Conservation (phyloP, 139 green algal genomes). For the Chlamydomonas asymmetrica region DNA sequence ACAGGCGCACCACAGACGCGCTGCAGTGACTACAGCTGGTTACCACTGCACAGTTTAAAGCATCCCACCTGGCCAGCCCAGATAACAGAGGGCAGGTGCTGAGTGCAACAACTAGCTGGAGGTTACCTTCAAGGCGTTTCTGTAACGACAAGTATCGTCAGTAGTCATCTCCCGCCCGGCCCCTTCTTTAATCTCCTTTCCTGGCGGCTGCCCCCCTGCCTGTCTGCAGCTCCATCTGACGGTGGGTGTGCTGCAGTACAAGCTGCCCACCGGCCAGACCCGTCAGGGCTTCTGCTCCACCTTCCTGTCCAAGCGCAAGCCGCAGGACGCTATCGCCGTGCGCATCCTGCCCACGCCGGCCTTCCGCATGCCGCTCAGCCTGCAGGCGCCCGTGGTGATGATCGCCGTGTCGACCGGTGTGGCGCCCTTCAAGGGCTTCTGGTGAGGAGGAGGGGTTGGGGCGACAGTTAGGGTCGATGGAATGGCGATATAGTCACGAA, state of each 20-base stretch:
- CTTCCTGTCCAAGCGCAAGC: constrained; percentile 4
- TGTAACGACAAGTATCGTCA: no score
- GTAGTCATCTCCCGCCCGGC: no score
- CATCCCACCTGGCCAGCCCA: no score
- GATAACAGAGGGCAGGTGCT: no score
- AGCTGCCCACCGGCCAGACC: constrained; percentile 1
- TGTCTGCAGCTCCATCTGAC: constrained; percentile 1
- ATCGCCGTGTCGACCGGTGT: constrained; percentile 41
- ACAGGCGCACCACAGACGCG: no score
- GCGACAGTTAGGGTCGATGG: neutral
- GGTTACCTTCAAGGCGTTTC: no score
- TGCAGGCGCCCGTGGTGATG: constrained; percentile 39
- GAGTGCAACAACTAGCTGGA: no score
- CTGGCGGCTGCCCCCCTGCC: neutral
- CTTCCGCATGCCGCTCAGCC: constrained; percentile 41
- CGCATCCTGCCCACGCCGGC: constrained; percentile 17
- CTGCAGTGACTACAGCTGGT: no score
- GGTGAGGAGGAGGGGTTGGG: neutral
- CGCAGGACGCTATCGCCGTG: neutral
- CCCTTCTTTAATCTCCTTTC: neutral
- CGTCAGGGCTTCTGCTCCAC: constrained; percentile 22
- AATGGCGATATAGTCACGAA: no score
- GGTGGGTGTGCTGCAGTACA: constrained; percentile 20
- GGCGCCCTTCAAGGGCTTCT: constrained; percentile 36
- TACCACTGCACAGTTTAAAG: no score